phyloP scores from a whole-genome alignment of 1,284 basidiomycete genomes.

The Leccinum holopus region DNA sequence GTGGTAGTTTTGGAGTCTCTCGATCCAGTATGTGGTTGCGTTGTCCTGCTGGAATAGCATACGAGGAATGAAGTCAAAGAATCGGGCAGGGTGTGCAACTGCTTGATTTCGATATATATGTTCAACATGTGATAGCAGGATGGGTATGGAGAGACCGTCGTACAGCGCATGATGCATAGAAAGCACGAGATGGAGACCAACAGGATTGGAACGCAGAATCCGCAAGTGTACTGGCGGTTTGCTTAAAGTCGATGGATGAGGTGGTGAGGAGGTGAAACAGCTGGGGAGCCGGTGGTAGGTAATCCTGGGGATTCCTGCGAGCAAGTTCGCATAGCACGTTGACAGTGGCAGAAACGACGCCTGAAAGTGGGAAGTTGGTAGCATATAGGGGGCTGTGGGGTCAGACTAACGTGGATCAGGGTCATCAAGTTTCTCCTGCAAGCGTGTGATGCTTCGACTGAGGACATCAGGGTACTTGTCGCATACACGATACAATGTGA shows the following conservation, averaged over 20 bases:
- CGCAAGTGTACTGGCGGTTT: conserved; percentile 40
- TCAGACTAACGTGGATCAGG: conserved; percentile 64
- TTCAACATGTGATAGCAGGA: conserved; percentile 38
- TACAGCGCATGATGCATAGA: conserved; percentile 54
- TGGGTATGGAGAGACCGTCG: conserved; percentile 45
- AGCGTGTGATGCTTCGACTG: conserved; percentile 61
- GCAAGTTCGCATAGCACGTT: conserved; percentile 96
- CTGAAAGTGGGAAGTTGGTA: conserved; percentile 38
- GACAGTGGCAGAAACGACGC: conserved; percentile 89
- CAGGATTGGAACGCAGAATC: conserved; percentile 26
- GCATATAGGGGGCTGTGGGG: neutral
- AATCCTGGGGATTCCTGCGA: conserved; percentile 73
- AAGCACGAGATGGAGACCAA: conserved; percentile 35
- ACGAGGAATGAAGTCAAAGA: conserved; percentile 36
- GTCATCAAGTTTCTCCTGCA: conserved; percentile 88
- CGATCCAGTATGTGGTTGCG: conserved; percentile 43
- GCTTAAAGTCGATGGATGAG: conserved; percentile 59
- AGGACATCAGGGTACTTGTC: conserved; percentile 78
- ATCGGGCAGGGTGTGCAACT: conserved; percentile 30
- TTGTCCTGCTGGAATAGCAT: conserved; percentile 39
- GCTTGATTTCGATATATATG: conserved; percentile 33
- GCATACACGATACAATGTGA: conserved; percentile 79
- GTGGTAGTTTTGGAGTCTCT: conserved; percentile 32
- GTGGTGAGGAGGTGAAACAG: conserved; percentile 94
- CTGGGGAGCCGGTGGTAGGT: conserved; percentile 85